Evolutionary conservation across 768 basidiomycete genomes (phyloP).

Genomic region (Rhizopogon vinicolor): DNA sequence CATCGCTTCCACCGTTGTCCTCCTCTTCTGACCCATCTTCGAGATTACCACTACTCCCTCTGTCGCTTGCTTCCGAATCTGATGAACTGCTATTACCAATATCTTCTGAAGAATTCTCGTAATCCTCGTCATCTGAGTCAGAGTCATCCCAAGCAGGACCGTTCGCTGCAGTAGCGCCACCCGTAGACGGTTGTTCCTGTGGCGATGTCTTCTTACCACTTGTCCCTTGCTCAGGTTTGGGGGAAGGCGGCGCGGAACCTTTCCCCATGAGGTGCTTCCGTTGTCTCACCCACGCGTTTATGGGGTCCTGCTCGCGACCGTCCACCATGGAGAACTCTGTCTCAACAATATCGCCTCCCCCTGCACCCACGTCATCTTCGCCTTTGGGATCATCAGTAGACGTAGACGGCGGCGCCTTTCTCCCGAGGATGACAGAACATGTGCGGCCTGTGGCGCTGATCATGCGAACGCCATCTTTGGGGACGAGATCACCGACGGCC

Average conservation of each 20-base stretch:
- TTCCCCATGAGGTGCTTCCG: slow-evolving; percentile 55
- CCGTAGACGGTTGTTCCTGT: not conserved
- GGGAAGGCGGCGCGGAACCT: not conserved
- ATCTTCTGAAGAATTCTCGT: slow-evolving; percentile 36
- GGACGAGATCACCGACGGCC: slow-evolving; percentile 51
- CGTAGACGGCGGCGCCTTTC: slow-evolving; percentile 20
- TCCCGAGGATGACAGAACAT: slow-evolving; percentile 54
- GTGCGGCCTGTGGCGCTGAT: slow-evolving; percentile 64
- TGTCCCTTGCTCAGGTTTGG: not conserved
- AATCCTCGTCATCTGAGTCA: slow-evolving; percentile 21
- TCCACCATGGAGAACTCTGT: slow-evolving; percentile 73
- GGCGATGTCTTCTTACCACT: slow-evolving; percentile 3
- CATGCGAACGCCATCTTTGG: slow-evolving; percentile 47
- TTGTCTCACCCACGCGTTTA: slow-evolving; percentile 60
- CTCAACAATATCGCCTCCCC: slow-evolving; percentile 44
- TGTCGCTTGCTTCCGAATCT: slow-evolving; percentile 28
- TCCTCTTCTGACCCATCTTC: slow-evolving; percentile 20
- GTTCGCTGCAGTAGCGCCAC: slow-evolving; percentile 12
- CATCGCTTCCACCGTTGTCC: slow-evolving; percentile 28
- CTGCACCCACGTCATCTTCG: slow-evolving; percentile 33
- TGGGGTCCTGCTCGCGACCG: slow-evolving; percentile 59
- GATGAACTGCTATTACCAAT: slow-evolving; percentile 42
- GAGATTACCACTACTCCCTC: slow-evolving; percentile 20
- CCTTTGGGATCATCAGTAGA: not conserved
- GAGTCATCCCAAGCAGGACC: slow-evolving; percentile 22